phyloP scores from a whole-genome alignment of 2,329 filamentous ascomycete species.

The Lasiodiplodia citricola region DNA sequence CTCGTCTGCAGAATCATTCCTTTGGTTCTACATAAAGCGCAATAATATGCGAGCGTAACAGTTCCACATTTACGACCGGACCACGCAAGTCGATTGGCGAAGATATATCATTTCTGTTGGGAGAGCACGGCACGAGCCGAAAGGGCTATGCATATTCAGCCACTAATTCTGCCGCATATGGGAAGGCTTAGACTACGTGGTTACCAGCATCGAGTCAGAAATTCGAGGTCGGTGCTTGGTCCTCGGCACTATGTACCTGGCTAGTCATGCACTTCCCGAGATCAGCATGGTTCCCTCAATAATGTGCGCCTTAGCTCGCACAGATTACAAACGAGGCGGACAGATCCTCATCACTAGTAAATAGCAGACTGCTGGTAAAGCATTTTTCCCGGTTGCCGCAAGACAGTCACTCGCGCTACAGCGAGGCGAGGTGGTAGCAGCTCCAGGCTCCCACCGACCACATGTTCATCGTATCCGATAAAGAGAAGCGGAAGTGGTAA shows the following conservation, averaged over 20 bases:
- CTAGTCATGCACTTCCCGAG: not conserved
- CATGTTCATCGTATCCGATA: not conserved
- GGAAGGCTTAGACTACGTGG: no score
- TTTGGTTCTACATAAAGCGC: no score
- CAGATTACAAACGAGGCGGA: not conserved
- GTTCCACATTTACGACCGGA: no score
- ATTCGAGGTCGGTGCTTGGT: not conserved
- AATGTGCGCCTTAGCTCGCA: not conserved
- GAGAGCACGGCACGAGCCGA: no score
- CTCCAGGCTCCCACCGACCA: not conserved
- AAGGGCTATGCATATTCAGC: no score
- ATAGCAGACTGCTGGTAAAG: not conserved
- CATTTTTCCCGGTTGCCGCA: not conserved
- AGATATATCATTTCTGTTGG: no score
- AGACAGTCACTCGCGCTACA: not conserved
- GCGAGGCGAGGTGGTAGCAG: not conserved
- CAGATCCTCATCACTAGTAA: not conserved
- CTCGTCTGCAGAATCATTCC: no score
- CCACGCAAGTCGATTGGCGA: no score
- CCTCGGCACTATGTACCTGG: not conserved
- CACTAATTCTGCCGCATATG: no score
- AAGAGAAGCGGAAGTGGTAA: not conserved
- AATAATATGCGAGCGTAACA: no score
- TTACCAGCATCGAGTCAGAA: not conserved
- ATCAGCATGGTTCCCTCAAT: not conserved